A percentile compares a stretch with the other conserved stretches of the same genome.
These are phyloP conservation scores for Aspergillus nanangensis DNA, from an alignment of 495 filamentous ascomycete genomes.

Conservation along the genomic window DNA sequence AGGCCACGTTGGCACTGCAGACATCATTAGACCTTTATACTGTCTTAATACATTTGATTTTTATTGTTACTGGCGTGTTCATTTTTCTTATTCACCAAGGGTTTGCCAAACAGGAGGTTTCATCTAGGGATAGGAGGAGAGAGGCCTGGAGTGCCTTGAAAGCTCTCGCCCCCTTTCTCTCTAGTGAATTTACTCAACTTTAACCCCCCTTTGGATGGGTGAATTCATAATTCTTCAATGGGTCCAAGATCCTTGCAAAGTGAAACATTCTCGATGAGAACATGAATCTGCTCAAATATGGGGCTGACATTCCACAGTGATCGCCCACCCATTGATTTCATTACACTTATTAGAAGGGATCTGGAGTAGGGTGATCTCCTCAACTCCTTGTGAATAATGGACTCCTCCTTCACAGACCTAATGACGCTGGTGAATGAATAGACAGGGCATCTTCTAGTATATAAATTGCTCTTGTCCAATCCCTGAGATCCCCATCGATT, in stretches of 20 bases:
- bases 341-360: not conserved
- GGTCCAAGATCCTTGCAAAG: too few relatives aligned
- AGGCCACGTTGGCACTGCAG: not conserved
- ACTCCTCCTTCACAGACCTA: too few relatives aligned
- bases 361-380: not conserved
- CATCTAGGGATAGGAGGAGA: not conserved
- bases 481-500: not conserved
- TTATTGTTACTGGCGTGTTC: not conserved
- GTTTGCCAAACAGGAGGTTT: not conserved
- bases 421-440: too few relatives aligned
- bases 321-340: not conserved
- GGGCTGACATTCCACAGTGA: not conserved
- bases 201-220: too few relatives aligned
- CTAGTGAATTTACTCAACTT: too few relatives aligned
- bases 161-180: too few relatives aligned
- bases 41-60: constrained; percentile 3
- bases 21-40: constrained; percentile 1
- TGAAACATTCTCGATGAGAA: too few relatives aligned
- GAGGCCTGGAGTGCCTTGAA: not conserved
- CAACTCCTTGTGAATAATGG: not conserved
- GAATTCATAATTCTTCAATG: too few relatives aligned
- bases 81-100: not conserved
- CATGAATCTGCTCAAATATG: not conserved
- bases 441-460: too few relatives aligned
- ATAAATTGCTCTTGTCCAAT: not conserved